Evolutionary conservation across 805 yeast species (phyloP).

Genomic region (Ogataea pilisensis): DNA sequence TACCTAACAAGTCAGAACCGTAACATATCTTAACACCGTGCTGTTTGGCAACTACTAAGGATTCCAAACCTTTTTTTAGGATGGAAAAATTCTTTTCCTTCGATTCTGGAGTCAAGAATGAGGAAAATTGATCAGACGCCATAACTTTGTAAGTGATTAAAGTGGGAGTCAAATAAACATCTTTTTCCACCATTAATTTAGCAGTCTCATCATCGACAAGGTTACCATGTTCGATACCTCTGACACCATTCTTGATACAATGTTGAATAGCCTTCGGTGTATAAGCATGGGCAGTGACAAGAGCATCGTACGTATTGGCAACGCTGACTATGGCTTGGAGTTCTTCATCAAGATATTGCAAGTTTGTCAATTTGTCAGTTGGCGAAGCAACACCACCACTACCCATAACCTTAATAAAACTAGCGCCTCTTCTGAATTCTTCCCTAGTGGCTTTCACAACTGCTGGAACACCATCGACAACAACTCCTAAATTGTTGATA

Average conservation of each 20-base stretch:
- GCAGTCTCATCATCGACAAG: slow-evolving; percentile 26
- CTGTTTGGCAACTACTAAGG: slow-evolving; percentile 20
- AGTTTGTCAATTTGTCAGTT: slow-evolving; percentile 22
- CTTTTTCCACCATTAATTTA: slow-evolving; percentile 22
- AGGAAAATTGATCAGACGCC: slow-evolving; percentile 25
- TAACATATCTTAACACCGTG: slow-evolving; percentile 24
- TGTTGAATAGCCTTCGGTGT: slow-evolving; percentile 23
- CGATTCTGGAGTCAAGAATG: slow-evolving; percentile 18
- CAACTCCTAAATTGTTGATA: slow-evolving; percentile 16
- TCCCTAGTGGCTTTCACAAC: slow-evolving; percentile 26
- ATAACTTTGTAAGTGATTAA: slow-evolving; percentile 27
- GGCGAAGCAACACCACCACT: slow-evolving; percentile 32
- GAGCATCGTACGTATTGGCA: slow-evolving; percentile 25
- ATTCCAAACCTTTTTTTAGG: slow-evolving; percentile 20
- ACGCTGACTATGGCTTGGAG: slow-evolving; percentile 25
- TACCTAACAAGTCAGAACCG: slow-evolving; percentile 28
- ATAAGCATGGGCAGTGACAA: slow-evolving; percentile 29
- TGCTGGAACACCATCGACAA: slow-evolving; percentile 27
- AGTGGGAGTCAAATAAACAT: slow-evolving; percentile 26
- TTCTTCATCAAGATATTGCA: slow-evolving; percentile 26
- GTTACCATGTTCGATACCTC: slow-evolving; percentile 31
- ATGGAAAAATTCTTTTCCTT: slow-evolving; percentile 20
- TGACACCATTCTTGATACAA: slow-evolving; percentile 25
- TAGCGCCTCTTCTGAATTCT: slow-evolving; percentile 25
- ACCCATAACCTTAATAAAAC: slow-evolving; percentile 28